Evolutionary conservation across 768 basidiomycete species (phyloP).

Genomic region (Suillus occidentalis): DNA sequence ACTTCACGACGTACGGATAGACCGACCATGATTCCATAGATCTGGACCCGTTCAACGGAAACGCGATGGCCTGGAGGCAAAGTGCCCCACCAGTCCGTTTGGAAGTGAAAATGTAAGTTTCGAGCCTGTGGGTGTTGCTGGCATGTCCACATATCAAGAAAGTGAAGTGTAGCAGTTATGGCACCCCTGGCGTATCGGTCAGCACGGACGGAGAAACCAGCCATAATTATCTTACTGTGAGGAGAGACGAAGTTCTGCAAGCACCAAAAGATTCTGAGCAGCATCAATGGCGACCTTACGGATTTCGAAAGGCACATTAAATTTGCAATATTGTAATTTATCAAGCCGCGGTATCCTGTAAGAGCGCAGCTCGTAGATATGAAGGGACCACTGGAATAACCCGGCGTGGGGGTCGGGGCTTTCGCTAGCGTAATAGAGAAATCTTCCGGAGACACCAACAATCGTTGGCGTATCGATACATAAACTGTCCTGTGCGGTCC

Average conservation of each 20-base stretch:
- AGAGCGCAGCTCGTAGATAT: conserved; percentile 35
- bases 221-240: conserved; percentile 18
- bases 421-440: conserved; percentile 35
- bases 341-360: conserved; percentile 27
- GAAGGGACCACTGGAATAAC: conserved; percentile 32
- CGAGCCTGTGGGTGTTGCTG: conserved; percentile 50
- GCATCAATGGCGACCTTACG: conserved; percentile 34
- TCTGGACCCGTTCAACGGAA: conserved; percentile 29
- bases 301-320: conserved; percentile 34
- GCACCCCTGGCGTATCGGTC: conserved; percentile 20
- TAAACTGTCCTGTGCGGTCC: conserved; percentile 31
- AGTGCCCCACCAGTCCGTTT: conserved; percentile 36
- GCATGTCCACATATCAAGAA: conserved; percentile 57
- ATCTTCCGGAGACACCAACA: conserved; percentile 31
- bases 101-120: conserved; percentile 28
- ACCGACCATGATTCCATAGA: conserved; percentile 27
- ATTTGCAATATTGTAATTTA: conserved; percentile 30
- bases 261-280: conserved; percentile 30
- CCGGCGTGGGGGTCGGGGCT: conserved; percentile 30
- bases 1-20: conserved; percentile 29
- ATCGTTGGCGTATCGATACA: conserved; percentile 33
- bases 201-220: background rate
- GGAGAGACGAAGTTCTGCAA: conserved; percentile 31
- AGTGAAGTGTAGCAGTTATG: conserved; percentile 38
- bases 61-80: conserved; percentile 34